Percentiles rank a stretch among this genome's conserved stretches.
Evolutionary conservation across 176 grass and related monocot genomes (phyloP).

Genomic region (Rhipidocladum racemiflorum): DNA sequence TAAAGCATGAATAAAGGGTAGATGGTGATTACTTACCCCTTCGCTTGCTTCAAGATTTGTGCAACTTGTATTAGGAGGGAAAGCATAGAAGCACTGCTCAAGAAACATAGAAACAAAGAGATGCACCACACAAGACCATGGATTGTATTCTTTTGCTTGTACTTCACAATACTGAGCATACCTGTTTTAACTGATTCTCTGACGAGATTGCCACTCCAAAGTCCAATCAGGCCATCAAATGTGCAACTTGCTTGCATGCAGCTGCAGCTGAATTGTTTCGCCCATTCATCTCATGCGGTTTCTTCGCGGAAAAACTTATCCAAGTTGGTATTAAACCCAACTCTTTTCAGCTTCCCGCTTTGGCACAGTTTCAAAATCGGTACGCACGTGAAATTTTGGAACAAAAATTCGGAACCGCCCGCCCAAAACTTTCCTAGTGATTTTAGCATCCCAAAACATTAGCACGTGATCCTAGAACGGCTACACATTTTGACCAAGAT

Average conservation of each 20-base stretch:
- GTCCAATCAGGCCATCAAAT: neutral
- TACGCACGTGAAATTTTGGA: neutral
- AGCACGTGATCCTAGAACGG: constrained; percentile 7
- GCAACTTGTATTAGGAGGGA: too few species aligned
- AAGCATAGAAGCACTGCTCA: too few species aligned
- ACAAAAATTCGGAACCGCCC: neutral
- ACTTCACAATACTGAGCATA: neutral
- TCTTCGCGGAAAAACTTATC: neutral
- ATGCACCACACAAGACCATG: neutral
- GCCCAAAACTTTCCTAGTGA: neutral
- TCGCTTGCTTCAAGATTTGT: too few species aligned
- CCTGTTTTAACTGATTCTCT: neutral
- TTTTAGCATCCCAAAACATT: neutral
- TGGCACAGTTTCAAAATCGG: neutral
- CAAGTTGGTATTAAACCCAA: neutral
- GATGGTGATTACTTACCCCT: too few species aligned
- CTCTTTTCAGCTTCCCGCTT: neutral
- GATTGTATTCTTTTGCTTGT: neutral
- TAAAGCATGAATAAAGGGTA: too few species aligned
- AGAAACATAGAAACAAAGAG: too few species aligned
- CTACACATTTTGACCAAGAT: neutral
- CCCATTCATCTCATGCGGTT: neutral
- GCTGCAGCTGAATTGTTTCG: neutral
- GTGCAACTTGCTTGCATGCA: neutral
- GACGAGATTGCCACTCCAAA: neutral